Percentiles rank a stretch among this genome's conserved stretches.
phyloP scores from a whole-genome alignment of 352 stramenopile species.

The Pythium rishiriense region DNA sequence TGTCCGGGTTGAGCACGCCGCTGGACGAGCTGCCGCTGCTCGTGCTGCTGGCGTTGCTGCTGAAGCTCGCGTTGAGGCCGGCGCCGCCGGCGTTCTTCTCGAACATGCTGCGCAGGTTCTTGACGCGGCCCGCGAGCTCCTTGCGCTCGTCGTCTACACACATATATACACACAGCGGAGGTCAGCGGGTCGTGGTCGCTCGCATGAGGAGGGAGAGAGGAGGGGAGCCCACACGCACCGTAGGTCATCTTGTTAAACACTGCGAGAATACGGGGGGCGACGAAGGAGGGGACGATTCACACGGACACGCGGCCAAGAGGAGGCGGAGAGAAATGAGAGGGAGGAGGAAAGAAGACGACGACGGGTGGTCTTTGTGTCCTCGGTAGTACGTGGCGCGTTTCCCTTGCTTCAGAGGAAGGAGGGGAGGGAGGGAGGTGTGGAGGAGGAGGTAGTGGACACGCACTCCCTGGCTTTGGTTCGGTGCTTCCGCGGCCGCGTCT shows the following conservation, averaged over 20 bases:
- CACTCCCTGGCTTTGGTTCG: background rate
- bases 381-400: background rate
- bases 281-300: background rate
- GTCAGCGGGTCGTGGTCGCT: background rate
- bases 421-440: background rate
- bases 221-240: slow-evolving; percentile 13
- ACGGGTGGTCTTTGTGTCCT: background rate
- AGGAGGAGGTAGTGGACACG: background rate
- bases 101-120: slow-evolving; percentile 70
- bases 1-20: slow-evolving; percentile 21
- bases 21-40: slow-evolving; percentile 17
- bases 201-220: too few species aligned
- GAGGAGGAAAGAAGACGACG: background rate
- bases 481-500: slow-evolving; percentile 6
- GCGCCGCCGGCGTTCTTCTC: slow-evolving; percentile 16
- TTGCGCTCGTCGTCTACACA: slow-evolving; percentile 39
- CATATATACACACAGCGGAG: too few species aligned
- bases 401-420: background rate
- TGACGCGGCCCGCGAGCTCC: slow-evolving; percentile 53
- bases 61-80: slow-evolving; percentile 14
- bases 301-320: background rate
- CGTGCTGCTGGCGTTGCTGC: slow-evolving; percentile 16
- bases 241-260: slow-evolving; percentile 19
- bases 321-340: background rate
- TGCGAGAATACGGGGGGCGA: background rate